Percentiles rank a stretch among this genome's conserved stretches.
These are phyloP conservation scores for Starmerella bombi DNA, from an alignment of 805 yeast genomes.

Conservation along the genomic window DNA sequence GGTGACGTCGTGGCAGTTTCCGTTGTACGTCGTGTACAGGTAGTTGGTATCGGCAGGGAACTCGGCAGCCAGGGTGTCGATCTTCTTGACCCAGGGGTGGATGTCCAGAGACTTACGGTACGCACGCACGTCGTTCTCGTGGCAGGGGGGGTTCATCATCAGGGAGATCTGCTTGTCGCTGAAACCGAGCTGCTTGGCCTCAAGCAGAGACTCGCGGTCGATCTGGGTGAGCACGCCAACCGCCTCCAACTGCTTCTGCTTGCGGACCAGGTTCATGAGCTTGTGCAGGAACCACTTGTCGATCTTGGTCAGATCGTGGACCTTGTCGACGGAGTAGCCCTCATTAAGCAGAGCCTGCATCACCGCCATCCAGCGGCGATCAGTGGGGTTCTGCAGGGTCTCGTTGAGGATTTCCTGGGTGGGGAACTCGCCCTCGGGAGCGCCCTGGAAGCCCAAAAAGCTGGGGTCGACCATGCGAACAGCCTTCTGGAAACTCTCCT, in stretches of 20 bases:
- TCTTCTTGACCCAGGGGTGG: conserved; percentile 87
- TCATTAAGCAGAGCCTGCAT: conserved; percentile 83
- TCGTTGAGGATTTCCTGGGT: conserved; percentile 39
- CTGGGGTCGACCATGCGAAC: conserved; percentile 80
- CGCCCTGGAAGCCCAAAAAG: conserved; percentile 79
- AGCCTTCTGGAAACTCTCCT: conserved; percentile 96
- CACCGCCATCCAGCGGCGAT: conserved; percentile 93
- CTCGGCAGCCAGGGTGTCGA: conserved; percentile 95
- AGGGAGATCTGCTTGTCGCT: conserved; percentile 85
- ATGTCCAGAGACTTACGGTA: conserved; percentile 69
- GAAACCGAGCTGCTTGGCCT: conserved; percentile 89
- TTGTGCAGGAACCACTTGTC: conserved; percentile 95
- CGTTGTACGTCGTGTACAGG: conserved; percentile 91
- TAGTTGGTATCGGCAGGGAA: conserved; percentile 97
- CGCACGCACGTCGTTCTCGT: conserved; percentile 75
- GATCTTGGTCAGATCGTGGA: conserved; percentile 80
- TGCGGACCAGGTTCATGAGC: conserved; percentile 60
- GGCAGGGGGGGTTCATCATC: conserved; percentile 51
- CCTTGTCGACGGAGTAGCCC: conserved; percentile 84
- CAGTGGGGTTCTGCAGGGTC: conserved; percentile 89
- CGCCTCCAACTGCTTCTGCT: conserved; percentile 38
- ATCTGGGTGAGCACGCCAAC: conserved; percentile 40
- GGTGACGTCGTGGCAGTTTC: conserved; percentile 66
- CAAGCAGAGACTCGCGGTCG: conserved; percentile 38
- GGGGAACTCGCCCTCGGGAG: conserved; percentile 36